Percentiles rank a stretch among this genome's conserved stretches.
Conservation (phyloP, 495 filamentous ascomycete species). For the Stereocaulon alpinum region DNA sequence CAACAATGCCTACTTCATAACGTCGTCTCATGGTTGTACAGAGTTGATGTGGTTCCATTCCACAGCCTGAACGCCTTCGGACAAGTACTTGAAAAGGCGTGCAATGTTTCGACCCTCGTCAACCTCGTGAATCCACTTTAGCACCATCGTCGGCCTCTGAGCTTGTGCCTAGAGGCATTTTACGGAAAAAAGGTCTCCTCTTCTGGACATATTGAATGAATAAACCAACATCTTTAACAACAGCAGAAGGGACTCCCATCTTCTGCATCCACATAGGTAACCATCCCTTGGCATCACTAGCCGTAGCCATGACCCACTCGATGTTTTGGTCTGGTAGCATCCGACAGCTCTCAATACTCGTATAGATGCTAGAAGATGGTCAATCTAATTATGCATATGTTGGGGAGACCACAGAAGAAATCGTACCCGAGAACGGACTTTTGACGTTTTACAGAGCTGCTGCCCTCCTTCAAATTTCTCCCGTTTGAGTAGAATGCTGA, state of each 20-base stretch:
- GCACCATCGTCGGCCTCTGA: neutral
- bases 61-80: neutral
- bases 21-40: neutral
- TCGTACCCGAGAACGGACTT: constrained; percentile 22
- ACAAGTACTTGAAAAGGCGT: neutral
- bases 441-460: constrained; percentile 18
- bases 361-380: constrained; percentile 30
- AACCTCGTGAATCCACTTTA: neutral
- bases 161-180: neutral
- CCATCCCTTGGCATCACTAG: constrained; percentile 50
- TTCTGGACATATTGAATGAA: constrained; percentile 45
- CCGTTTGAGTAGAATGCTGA: constrained; percentile 23
- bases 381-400: neutral
- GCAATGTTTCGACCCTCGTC: neutral
- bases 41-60: neutral
- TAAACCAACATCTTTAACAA: constrained; percentile 55
- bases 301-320: constrained; percentile 56
- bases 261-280: constrained; percentile 55
- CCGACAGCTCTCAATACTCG: constrained; percentile 44
- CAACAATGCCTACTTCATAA: constrained; percentile 3
- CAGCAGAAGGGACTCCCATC: constrained; percentile 45
- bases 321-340: constrained; percentile 33
- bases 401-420: neutral
- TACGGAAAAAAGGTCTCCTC: constrained; percentile 3
- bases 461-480: constrained; percentile 20